Base-by-base conservation (phyloP, 2,329 filamentous ascomycete species). In the Cercospora zeina region DNA sequence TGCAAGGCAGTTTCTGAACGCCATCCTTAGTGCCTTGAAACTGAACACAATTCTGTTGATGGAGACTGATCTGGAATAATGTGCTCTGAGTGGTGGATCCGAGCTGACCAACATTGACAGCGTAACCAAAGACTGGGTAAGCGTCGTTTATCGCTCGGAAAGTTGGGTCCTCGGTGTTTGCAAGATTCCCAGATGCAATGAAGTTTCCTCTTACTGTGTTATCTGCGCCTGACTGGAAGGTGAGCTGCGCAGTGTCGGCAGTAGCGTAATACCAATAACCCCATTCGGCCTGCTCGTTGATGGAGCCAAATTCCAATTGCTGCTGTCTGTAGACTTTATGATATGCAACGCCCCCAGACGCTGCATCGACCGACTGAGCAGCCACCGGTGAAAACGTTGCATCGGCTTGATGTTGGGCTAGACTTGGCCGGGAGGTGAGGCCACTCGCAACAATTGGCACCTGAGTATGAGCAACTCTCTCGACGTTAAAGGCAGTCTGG, bases 231-330 rank as follows among this genome's bases (percentile, higher is more conserved):
- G 80, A 79, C 62, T 82, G 79, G 61, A 80, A 78, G 2, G 79
- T 81, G 58, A 82, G 68, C 1, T 72, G 72, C n/a, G 74, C 63
- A 0, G 62, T 68, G 11, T 75, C 75, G 49, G 79, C 76, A 4
- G 82, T 83, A 2, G 81, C 76, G 70, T 81, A 85, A 67, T 82
- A 84, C 79, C 80, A 80, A 50, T 80, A 76, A 7, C 82, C 82
- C 77, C 80, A 84, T 68, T 83, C 79, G 11, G 77, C 78, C 59
- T 81, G 79, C 55, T 84, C 77, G 19, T 71, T 75, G 36, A 74
- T 69, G 63, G 84, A 80, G 0, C 75, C 76, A 63, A 83, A 84
- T 30, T 68, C 66, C 9, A 71, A 59, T 65, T 73, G 71, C n/a
- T 69, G 63, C 47, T 71, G 70, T 34, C 71, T 66, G 50, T 67